Percentiles rank a stretch among this genome's conserved stretches.
phyloP scores from a whole-genome alignment of 75 land plant species.

The Ceratopteris richardii region DNA sequence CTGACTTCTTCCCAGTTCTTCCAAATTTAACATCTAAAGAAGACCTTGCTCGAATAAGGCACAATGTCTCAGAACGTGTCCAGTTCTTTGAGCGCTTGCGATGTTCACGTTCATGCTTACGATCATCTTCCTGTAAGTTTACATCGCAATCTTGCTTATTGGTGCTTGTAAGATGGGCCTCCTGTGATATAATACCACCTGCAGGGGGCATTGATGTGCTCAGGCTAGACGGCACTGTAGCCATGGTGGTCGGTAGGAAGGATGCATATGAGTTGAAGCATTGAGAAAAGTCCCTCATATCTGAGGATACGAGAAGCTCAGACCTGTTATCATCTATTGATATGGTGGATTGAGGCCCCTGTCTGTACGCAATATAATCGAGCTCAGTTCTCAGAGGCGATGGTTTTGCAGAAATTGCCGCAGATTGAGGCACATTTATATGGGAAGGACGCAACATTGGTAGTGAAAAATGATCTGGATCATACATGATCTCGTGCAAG shows the following conservation, averaged over 20 bases:
- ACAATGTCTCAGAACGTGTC: slow-evolving; percentile 37
- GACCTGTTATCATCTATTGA: not conserved
- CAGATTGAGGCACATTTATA: not conserved
- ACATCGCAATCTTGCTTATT: not conserved
- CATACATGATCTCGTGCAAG: slow-evolving; percentile 2
- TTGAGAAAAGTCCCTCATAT: not conserved
- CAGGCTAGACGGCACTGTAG: not conserved
- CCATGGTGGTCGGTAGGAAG: not conserved
- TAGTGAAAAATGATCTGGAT: not conserved
- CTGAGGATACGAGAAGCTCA: not conserved
- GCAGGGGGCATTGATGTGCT: not conserved
- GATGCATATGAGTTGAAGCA: not conserved
- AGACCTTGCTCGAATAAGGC: slow-evolving; percentile 26
- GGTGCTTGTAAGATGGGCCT: not conserved
- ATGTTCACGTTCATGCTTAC: slow-evolving; percentile 17
- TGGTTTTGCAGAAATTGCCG: not conserved
- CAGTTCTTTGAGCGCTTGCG: slow-evolving; percentile 42
- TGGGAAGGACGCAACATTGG: not conserved
- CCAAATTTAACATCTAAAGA: slow-evolving; percentile 31
- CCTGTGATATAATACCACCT: not conserved
- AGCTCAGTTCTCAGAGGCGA: not conserved
- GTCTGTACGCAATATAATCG: not conserved
- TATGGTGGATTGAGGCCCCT: not conserved
- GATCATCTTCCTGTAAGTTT: slow-evolving; percentile 5
- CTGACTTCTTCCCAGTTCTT: slow-evolving; percentile 30